Evolutionary conservation across 768 basidiomycete genomes (phyloP), one percentile per base, ranked within the genome.

Genomic region (Phaeolepiota aurea): DNA sequence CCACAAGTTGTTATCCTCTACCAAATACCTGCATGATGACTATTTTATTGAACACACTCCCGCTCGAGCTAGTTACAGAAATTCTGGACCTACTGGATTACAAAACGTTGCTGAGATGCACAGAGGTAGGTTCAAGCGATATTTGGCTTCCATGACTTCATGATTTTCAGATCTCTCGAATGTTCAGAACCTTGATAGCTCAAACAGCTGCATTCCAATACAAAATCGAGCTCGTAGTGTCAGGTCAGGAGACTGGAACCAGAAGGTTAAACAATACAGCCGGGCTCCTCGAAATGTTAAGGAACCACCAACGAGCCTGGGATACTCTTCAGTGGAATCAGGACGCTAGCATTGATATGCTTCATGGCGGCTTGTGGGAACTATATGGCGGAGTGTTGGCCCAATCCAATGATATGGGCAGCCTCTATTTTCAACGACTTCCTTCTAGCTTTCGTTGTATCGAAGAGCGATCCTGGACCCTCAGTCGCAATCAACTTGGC

Each of bases 371-470:
- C 14, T 48, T 75, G 3, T 79, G 78, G 66, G 78, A 81, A 47
- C 63, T 81, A 0, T 78, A 64, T 44, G 79, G 77, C 2, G 73
- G 74, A 9, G 69, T 80, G 10, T 52, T 81, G 5, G 77, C 63
- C 1, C 74, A 76, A 48, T 56, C 48, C 2, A 53, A 47, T 5
- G 28, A 41, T n/a, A 44, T 48, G 4, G 47, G 53, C 4, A 54
- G 50, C 1, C 55, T 80, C 22, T 48, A 47, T 12, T 77, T 79
- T 49, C 55, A 56, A 40, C 66, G 66, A 37, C 63, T 80, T 9
- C 74, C 77, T 13, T 79, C 77, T 5, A 50, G 51, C 19, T 54
- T 61, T 36, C 69, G 74, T 16, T 59, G 53, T n/a, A 75, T 79
- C 43, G 48, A 67, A 38, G 62, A 67, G 36, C 59, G 58, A 25